Evolutionary conservation across 345 rosid species (phyloP), one percentile per base, ranked within the genome.

Genomic region (Raphanus raphanistrum): DNA sequence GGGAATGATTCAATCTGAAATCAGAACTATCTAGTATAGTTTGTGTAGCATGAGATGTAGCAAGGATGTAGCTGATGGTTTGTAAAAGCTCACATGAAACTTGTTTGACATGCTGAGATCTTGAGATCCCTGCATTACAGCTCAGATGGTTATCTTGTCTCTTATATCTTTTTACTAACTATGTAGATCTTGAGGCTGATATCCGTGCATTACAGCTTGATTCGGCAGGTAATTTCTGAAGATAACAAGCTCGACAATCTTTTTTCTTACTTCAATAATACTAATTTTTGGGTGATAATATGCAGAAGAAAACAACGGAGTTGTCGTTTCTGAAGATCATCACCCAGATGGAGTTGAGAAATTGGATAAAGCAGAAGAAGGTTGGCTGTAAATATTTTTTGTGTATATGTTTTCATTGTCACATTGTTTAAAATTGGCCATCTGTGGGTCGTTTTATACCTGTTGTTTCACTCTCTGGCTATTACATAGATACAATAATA

Each of bases 141-240:
- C 21, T 21, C 21, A 31, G 11, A 32, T 60, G 67, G 68, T 8
- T 41, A 50, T 21, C 21, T 21, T 21, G 21, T 21, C 21, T 21
- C 21, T 21, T 21, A 21, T 21, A 21, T 21, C 21, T 21, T 21
- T 21, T 70, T 13, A 31, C 27, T 6, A 43, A 41, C 38, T 35
- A n/a, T 65, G 59, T 45, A 80, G 83, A 80, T 71, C 80, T 80
- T 76, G 83, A 80, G 77, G 83, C 80, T 7, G 83, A 80, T n/a
- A 80, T 80, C 38, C 77, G 83, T 15, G 76, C 74, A 66, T 66
- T 80, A 52, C 80, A 80, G 77, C 83, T 80, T 50, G 83, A 80
- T 38, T 71, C 77, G 1, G 70, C 83, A 71, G 83, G 83, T 80
- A 70, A 32, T 36, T 57, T 63, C 54, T 58, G 11, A 31, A 31